A percentile compares a stretch with the other conserved stretches of the same genome.
Conservation (phyloP, 2,329 filamentous ascomycete species). For the Aureobasidium sp. region DNA sequence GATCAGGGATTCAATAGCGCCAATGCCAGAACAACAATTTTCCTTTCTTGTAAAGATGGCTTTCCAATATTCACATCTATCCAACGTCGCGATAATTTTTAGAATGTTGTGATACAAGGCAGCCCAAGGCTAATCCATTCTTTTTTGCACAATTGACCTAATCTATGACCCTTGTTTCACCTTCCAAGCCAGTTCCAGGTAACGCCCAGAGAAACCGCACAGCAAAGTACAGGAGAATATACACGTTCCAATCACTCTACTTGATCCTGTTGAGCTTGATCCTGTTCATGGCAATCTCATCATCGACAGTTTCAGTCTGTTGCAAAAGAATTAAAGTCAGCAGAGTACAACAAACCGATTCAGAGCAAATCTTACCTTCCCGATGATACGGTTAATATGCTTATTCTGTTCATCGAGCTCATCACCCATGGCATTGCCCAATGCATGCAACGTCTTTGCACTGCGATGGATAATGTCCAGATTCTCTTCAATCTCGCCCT, state of each 20-base stretch:
- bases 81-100: too few species aligned
- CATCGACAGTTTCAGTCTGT: conserved; percentile 71
- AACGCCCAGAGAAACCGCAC: not conserved
- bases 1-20: too few species aligned
- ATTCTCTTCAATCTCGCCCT: conserved; percentile 45
- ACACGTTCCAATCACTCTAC: conserved; percentile 23
- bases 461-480: conserved; percentile 53
- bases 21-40: too few species aligned
- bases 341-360: not conserved
- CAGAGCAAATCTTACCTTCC: conserved; percentile 53
- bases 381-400: conserved; percentile 67
- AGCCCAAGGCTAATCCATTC: not conserved
- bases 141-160: conserved; percentile 11
- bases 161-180: not conserved
- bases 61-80: too few species aligned
- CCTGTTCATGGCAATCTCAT: conserved; percentile 72
- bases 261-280: conserved; percentile 60
- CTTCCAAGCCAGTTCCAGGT: too few species aligned
- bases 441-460: conserved; percentile 62
- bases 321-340: conserved; percentile 23
- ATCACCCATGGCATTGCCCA: conserved; percentile 65
- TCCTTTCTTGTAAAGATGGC: too few species aligned
- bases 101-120: not conserved
- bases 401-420: conserved; percentile 74
- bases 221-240: not conserved